Evolutionary conservation across 352 stramenopile genomes (phyloP).

Genomic region (Globisporangium nagaii): DNA sequence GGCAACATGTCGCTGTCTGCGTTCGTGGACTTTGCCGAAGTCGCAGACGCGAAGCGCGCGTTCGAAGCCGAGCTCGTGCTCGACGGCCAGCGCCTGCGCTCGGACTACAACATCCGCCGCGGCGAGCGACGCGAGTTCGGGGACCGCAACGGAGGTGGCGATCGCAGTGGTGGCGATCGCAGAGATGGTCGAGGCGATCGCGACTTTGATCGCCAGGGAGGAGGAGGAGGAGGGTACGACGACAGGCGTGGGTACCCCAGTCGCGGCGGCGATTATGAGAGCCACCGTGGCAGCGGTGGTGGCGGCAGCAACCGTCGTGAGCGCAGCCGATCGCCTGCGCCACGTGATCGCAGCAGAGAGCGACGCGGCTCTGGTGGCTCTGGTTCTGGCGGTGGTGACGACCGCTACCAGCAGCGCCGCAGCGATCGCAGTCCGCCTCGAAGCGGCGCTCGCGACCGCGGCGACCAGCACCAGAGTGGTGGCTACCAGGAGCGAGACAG

Average conservation of each 20-base stretch:
- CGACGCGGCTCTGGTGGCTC: neutral
- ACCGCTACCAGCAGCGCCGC: neutral
- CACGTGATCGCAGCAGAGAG: constrained; percentile 6
- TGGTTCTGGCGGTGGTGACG: neutral
- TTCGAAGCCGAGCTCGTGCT: constrained; percentile 38
- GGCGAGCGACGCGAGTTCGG: neutral
- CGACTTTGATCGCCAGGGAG: neutral
- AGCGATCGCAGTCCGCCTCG: constrained; percentile 8
- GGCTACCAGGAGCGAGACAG: constrained; percentile 2
- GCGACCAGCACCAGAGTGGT: neutral
- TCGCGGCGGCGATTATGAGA: neutral
- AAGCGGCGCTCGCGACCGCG: neutral
- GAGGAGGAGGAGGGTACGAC: neutral
- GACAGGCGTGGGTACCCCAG: neutral
- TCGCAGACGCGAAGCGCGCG: constrained; percentile 32
- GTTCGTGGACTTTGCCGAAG: constrained; percentile 53
- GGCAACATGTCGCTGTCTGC: constrained; percentile 52
- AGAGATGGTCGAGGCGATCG: neutral
- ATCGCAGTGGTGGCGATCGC: neutral
- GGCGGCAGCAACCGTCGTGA: constrained; percentile 3
- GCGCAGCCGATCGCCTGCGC: constrained; percentile 9
- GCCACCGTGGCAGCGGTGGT: neutral
- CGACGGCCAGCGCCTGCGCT: constrained; percentile 32
- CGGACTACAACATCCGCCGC: constrained; percentile 53
- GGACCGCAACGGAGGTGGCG: neutral